Evolutionary conservation across 2,329 filamentous ascomycete genomes (phyloP).

Genomic region (Dryadomyces quercus-mongolicae): DNA sequence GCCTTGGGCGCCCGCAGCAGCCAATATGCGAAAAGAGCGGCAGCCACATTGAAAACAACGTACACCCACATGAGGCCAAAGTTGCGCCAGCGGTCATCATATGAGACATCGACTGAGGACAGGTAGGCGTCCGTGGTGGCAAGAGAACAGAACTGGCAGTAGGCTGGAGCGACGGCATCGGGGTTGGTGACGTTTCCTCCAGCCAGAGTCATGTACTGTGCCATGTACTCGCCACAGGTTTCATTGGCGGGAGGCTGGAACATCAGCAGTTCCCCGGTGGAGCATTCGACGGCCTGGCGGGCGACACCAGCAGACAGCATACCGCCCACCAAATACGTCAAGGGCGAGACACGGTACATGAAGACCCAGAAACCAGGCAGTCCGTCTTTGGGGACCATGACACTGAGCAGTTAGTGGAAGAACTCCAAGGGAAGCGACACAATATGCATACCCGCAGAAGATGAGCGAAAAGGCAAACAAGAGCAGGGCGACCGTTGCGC

Average conservation of each 20-base stretch:
- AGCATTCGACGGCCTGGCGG: slow-evolving; percentile 37
- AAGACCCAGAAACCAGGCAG: slow-evolving; percentile 67
- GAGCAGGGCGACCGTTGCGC: slow-evolving; percentile 51
- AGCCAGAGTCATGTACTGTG: slow-evolving; percentile 34
- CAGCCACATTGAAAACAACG: slow-evolving; percentile 47
- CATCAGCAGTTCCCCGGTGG: slow-evolving; percentile 42
- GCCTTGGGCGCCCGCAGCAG: slow-evolving; percentile 7
- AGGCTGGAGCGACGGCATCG: slow-evolving; percentile 26
- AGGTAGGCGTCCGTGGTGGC: slow-evolving; percentile 49
- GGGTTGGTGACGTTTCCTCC: slow-evolving; percentile 44
- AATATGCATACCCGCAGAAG: slow-evolving; percentile 40
- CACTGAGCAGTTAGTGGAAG: slow-evolving; percentile 16
- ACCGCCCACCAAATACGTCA: slow-evolving; percentile 49
- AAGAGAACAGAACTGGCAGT: slow-evolving; percentile 58
- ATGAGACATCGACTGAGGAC: slow-evolving; percentile 33
- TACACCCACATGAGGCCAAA: slow-evolving; percentile 59
- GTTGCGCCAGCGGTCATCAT: slow-evolving; percentile 51
- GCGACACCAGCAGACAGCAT: slow-evolving; percentile 57
- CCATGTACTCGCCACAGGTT: slow-evolving; percentile 55
- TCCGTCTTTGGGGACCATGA: slow-evolving; percentile 42
- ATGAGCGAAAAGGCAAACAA: slow-evolving; percentile 43
- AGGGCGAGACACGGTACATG: slow-evolving; percentile 32
- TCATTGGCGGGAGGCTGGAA: slow-evolving; percentile 52
- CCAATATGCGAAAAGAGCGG: slow-evolving; percentile 8
- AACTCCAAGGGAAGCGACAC: slow-evolving; percentile 13